Base-by-base conservation (phyloP, 257 asterid species). In the Cynanchum wilfordii region DNA sequence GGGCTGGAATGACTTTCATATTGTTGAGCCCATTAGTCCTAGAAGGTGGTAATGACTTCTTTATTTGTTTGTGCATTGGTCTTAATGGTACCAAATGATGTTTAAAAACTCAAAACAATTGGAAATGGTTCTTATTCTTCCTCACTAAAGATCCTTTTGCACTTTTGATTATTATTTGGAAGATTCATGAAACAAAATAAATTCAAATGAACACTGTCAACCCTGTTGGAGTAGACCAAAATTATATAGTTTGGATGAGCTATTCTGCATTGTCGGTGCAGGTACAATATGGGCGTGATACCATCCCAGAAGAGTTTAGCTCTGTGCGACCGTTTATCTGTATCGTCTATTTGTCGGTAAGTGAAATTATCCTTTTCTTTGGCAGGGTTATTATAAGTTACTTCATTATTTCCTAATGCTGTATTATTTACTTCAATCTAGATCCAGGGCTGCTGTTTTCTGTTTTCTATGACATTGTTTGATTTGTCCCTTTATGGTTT, bases 211-310 rank as follows among this genome's bases (percentile, higher is more conserved):
- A 55, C 7, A 45, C 25, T 42, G 42, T 54, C 12, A 29, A 51
- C 16, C 49, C 3, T 7, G 9, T 1, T 69, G 29, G 12, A 27
- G 2, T 24, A 17, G 27, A 3, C 0, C 24, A 47, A 7, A 36
- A 19, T 66, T 66, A 27, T 54, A 27, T 27, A 17, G 8, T 58
- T 27, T 29, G 51, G 40, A 20, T 54, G 73, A 67, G 30, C 55
- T 19, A 3, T 64, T 24, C 70, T 72, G 22, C 49, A 64, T 40
- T 64, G 36, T 71, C 59, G 40, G 62, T 85, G 72, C 83, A 95
- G 99, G 91, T 95, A 92, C 87, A 92, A 85, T 81, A 91, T 94
- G 89, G 98, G 99, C 12, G 89, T 94, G 49, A 91, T 91, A 77
- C 85, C 96, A 68, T 87, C 95, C 40, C 88, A 96, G 75, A 87